Evolutionary conservation across 169 alveolate genomes (phyloP), one percentile per base, ranked within the genome.

Genomic region (Cryptosporidium andersoni): DNA sequence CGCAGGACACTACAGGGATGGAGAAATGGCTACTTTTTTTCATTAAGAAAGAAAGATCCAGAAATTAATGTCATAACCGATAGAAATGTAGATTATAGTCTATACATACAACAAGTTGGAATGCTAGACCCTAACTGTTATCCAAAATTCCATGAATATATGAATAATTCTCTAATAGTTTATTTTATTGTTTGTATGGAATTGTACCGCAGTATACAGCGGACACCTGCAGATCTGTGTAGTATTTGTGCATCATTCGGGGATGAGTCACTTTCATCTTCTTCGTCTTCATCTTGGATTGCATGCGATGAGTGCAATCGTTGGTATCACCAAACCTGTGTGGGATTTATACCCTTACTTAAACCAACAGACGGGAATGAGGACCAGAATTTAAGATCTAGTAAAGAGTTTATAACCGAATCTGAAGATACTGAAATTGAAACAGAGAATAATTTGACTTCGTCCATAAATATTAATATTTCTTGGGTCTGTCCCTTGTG

Each of bases 261-360:
- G 4, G 40, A 36, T 12, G 51, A 16, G 47, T 25, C 1, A 12
- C 11, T 51, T 14, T 5, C 43, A 3, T 9, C 16, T 40, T 12
- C 25, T 12, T 39, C 2, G 5, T 39, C 39, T 3, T 14, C n/a
- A 47, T 11, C 9, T 12, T 58, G 67, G 85, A 74, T 74, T 74
- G 14, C 60, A 56, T 74, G 85, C 39, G 60, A 55, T 14, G 85
- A 74, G 47, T 74, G 85, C 36, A 74, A 4, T 34, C 85, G 85
- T 42, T 60, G 48, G 62, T 74, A 58, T 39, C 85, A 74, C 37
- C 58, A 74, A n/a, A 68, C 55, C 25, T 74, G 85, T 36, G 85
- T 55, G 16, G 39, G 36, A 9, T 74, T 47, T 47, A 25, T 25
- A 25, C 25, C 25, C 25, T 25, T 25, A 25, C 25, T 25, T 25